A percentile compares a stretch with the other conserved stretches of the same genome.
Evolutionary conservation across 768 basidiomycete species (phyloP).

Genomic region (Leccinum uliginosum): DNA sequence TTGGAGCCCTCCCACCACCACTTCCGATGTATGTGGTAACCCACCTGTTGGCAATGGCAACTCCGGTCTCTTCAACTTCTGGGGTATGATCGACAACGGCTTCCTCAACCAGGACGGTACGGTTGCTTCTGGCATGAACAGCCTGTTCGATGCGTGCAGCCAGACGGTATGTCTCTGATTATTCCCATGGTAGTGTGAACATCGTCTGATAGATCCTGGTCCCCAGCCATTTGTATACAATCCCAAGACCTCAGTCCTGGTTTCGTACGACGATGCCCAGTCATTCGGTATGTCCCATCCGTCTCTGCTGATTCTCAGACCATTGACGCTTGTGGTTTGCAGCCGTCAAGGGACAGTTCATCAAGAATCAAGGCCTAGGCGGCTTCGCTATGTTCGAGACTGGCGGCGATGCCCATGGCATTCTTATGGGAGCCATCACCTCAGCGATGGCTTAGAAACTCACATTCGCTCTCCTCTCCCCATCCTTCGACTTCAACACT

Average conservation of each 20-base stretch:
- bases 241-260: slow-evolving; percentile 44
- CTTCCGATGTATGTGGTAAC: slow-evolving; percentile 58
- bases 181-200: neutral
- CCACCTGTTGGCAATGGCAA: slow-evolving; percentile 36
- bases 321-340: neutral
- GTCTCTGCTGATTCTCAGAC: neutral
- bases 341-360: slow-evolving; percentile 43
- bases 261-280: slow-evolving; percentile 61
- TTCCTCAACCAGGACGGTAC: slow-evolving; percentile 46
- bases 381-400: slow-evolving; percentile 47
- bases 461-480: slow-evolving; percentile 1
- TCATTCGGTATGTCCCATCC: slow-evolving; percentile 47
- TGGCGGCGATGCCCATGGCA: slow-evolving; percentile 38
- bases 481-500: slow-evolving; percentile 8
- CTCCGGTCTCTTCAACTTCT: slow-evolving; percentile 58
- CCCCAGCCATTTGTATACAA: slow-evolving; percentile 67
- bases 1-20: slow-evolving; percentile 46
- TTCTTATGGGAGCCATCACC: slow-evolving; percentile 32
- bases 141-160: slow-evolving; percentile 61
- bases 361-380: slow-evolving; percentile 29
- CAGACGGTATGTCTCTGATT: slow-evolving; percentile 53
- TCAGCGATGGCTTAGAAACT: slow-evolving; percentile 22
- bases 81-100: slow-evolving; percentile 54
- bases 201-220: neutral
- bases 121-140: slow-evolving; percentile 49